Base-by-base conservation (phyloP, 2,329 filamentous ascomycete species). In the Exserohilum rostratum region DNA sequence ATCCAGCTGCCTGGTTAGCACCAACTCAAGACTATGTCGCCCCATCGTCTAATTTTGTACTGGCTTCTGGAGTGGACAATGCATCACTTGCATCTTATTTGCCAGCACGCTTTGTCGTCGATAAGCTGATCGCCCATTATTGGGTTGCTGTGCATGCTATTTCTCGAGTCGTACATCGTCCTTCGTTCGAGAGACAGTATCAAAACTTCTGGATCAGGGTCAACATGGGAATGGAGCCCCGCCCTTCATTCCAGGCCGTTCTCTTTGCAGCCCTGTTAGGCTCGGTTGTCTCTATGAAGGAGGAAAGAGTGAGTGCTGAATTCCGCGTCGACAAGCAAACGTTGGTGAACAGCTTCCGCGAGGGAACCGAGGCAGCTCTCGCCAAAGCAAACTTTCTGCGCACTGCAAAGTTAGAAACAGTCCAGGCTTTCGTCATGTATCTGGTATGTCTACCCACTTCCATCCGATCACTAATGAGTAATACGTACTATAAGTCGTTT, bases 361-460 rank as follows among this genome's bases (percentile, higher is more conserved):
- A 86, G 43, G 88, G 84, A 1, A 85, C 87, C 6, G 90, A 92
- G 74, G 81, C 83, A 22, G 85, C 88, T 3, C 76, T 93, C 30
- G 82, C 83, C 34, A 85, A 86, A 67, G 88, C 89, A 3, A 87
- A 90, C 67, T 89, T 91, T 53, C 73, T 92, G 31, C 80, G 87
- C 31, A 90, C 88, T 0, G 90, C 85, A 0, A 88, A 86, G 61
- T 76, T 90, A n/a, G 87, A 91, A 71, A 90, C 87, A 0, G 78
- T 93, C 64, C 90, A 92, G 69, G 88, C 87, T 1, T 88, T 91
- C 64, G 85, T 91, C 31, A 88, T 91, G 79, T 92, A 91, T 61
- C 78, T 91, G 75, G 86, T 89, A 72, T 75, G 83, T 78, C 33
- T n/a, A n/a, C n/a, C 20, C 11, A 10, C 11, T 29, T 5, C 20